Evolutionary conservation across 108 stramenopile genomes (phyloP).

Genomic region (Cyclostephanos invisitatus): DNA sequence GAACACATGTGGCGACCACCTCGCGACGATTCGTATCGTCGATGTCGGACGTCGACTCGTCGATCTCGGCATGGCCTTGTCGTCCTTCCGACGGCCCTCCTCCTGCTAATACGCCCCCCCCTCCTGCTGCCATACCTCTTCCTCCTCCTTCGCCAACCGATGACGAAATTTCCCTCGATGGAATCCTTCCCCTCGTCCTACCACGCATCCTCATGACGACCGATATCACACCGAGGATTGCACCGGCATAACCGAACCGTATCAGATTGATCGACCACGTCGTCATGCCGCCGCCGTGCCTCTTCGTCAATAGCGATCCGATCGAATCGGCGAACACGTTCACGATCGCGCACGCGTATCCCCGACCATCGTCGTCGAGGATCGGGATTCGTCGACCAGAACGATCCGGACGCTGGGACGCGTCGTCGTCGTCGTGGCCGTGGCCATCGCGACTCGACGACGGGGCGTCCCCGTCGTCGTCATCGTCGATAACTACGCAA

Average conservation of each 20-base stretch:
- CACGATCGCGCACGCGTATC: constrained; percentile 59
- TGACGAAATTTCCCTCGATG: background rate
- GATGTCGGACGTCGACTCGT: background rate
- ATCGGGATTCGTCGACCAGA: background rate
- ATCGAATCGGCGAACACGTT: constrained; percentile 82
- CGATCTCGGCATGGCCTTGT: constrained; percentile 1
- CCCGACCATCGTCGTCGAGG: constrained; percentile 38
- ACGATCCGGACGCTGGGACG: too few relatives aligned
- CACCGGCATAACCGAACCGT: constrained; percentile 87
- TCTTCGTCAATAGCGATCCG: constrained; percentile 78
- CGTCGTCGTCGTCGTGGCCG: background rate
- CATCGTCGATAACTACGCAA: too few relatives aligned
- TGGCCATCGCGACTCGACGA: background rate
- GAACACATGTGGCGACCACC: too few relatives aligned
- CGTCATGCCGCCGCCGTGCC: constrained; percentile 67
- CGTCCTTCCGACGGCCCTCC: background rate
- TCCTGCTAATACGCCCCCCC: background rate
- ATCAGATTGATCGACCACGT: constrained; percentile 85
- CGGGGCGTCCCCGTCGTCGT: background rate
- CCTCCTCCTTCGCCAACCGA: background rate
- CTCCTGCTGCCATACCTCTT: background rate
- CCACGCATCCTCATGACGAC: constrained; percentile 30
- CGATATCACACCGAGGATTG: constrained; percentile 58
- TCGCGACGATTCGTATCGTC: background rate
- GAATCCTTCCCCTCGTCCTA: background rate